Percentiles rank a stretch among this genome's conserved stretches.
Evolutionary conservation across 2,329 filamentous ascomycete genomes (phyloP).

Genomic region (Dothideomycetes sp.): DNA sequence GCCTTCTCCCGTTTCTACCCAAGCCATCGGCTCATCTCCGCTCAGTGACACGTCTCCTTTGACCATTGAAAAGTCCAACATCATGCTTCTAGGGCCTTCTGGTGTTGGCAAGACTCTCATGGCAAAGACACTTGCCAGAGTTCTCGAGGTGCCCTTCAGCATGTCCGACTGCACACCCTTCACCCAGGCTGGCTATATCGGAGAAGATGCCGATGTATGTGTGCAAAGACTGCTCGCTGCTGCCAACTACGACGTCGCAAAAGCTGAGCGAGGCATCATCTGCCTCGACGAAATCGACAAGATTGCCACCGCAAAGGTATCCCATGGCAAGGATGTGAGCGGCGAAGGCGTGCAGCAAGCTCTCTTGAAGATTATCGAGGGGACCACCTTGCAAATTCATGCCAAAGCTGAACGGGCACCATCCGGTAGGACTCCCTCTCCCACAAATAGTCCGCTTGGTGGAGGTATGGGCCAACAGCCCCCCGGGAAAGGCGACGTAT

Average conservation of each 20-base stretch:
- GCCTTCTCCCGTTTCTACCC: constrained; percentile 17
- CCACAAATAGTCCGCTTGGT: constrained; percentile 26
- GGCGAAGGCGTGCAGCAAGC: constrained; percentile 97
- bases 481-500: constrained; percentile 45
- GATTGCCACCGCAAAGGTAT: constrained; percentile 77
- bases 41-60: constrained; percentile 48
- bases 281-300: constrained; percentile 97
- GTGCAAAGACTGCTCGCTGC: constrained; percentile 84
- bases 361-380: constrained; percentile 88
- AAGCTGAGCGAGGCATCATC: constrained; percentile 84
- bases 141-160: constrained; percentile 89
- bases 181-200: constrained; percentile 94
- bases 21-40: constrained; percentile 23
- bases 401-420: constrained; percentile 59
- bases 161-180: constrained; percentile 95
- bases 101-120: constrained; percentile 97
- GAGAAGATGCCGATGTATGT: constrained; percentile 93
- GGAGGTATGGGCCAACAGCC: constrained; percentile 19
- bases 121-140: constrained; percentile 78
- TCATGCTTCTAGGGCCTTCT: constrained; percentile 81
- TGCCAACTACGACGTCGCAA: constrained; percentile 75
- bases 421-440: constrained; percentile 14
- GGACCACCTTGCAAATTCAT: constrained; percentile 83
- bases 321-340: constrained; percentile 84
- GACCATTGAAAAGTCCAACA: constrained; percentile 90